Evolutionary conservation across 306 rosid genomes (phyloP).

Genomic region (Dalbergia oliveri): DNA sequence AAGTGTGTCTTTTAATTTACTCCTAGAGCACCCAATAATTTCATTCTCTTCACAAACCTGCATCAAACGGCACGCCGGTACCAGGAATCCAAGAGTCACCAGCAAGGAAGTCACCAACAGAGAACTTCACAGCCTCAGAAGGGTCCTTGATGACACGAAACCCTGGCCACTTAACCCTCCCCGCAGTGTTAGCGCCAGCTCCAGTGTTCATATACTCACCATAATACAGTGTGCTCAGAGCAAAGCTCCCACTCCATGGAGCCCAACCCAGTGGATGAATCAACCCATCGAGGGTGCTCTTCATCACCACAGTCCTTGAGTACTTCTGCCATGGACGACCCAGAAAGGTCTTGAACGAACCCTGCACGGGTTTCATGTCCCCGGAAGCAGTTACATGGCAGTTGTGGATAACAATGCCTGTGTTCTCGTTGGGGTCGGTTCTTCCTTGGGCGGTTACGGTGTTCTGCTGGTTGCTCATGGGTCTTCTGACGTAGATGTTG

Average conservation of each 20-base stretch:
- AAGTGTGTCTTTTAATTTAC: too few relatives aligned
- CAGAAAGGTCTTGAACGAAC: slow-evolving; percentile 54
- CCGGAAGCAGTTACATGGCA: slow-evolving; percentile 51
- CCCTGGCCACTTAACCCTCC: slow-evolving; percentile 80
- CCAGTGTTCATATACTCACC: slow-evolving; percentile 78
- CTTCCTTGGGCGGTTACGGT: slow-evolving; percentile 77
- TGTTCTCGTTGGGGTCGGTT: slow-evolving; percentile 76
- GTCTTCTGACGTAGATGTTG: slow-evolving; percentile 65
- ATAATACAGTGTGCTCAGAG: slow-evolving; percentile 63
- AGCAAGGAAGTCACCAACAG: slow-evolving; percentile 62
- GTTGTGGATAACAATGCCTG: slow-evolving; percentile 70
- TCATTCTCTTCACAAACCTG: slow-evolving; percentile 56
- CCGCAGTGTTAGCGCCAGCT: slow-evolving; percentile 59
- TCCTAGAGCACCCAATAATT: too few relatives aligned
- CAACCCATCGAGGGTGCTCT: slow-evolving; percentile 54
- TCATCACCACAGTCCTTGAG: slow-evolving; percentile 80
- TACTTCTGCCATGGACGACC: slow-evolving; percentile 85
- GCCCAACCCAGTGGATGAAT: slow-evolving; percentile 70
- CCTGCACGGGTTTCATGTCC: slow-evolving; percentile 54
- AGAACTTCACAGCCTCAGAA: slow-evolving; percentile 61
- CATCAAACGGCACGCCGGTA: slow-evolving; percentile 70
- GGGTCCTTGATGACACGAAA: slow-evolving; percentile 60
- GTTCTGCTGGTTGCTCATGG: slow-evolving; percentile 61
- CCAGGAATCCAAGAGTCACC: slow-evolving; percentile 72
- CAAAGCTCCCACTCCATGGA: slow-evolving; percentile 77